Base-by-base conservation (phyloP, 2,329 filamentous ascomycete genomes). In the Elsinoe perseae region DNA sequence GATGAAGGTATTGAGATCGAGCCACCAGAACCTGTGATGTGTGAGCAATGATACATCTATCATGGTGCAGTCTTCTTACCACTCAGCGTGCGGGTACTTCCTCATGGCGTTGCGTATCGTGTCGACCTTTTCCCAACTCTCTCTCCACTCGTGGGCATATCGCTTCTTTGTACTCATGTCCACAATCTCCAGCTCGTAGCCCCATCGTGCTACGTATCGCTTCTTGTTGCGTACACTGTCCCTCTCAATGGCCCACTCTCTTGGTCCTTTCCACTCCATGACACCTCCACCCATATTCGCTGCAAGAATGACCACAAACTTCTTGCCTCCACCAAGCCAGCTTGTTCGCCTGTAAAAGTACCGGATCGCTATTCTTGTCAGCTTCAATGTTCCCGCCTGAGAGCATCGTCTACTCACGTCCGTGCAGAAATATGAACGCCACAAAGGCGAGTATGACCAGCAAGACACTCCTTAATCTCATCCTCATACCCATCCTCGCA, bases 61-160 rank as follows among this genome's bases (percentile, higher is more conserved):
- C 16, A 21, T 18, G 43, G 23, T 20, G 18, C 10, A 3, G 12
- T 36, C 9, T 14, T 14, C 84, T 72, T 77, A 95, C 93, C 93
- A 98, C 76, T 98, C 92, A 30, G 92, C 93, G 61, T 95, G 80
- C 25, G 93, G 93, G 68, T 97, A 96, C 70, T 96, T 96, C 68
- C 84, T 82, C 80, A 98, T 85, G 43, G 86, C 84, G 59, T 89
- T 87, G 59, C 92, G 84, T 65, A 98, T 83, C 40, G 89, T 89
- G 70, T 98, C 93, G 59, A 96, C 91, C 77, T 97, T 98, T 73
- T 98, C 93, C 93, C 93, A 98, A 70, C 92, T 95, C 73, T 98
- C 93, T 66, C 93, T 83, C 93, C 93, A 98, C 73, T 98, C 93
- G 73, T 98, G 93, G 25, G 93, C 92, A 69, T 98, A 98, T 62